These are phyloP conservation scores for Boletus coccyginus DNA, from an alignment of 768 basidiomycete species.

Conservation along the genomic window DNA sequence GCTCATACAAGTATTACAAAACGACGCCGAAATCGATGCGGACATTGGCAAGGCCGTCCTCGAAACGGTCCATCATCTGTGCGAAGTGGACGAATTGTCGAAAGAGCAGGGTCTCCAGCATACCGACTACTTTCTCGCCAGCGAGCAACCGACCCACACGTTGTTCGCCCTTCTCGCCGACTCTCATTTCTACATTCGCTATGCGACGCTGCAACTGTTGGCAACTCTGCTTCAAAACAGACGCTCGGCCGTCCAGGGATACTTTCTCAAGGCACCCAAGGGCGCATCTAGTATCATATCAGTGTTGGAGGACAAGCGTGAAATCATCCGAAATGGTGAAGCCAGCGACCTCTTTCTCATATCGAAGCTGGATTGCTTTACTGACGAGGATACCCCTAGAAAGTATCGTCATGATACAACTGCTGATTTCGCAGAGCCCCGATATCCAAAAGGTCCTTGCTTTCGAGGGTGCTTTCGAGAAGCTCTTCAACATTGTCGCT, in stretches of 20 bases:
- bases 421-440: slow-evolving; percentile 78
- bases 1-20: slow-evolving; percentile 76
- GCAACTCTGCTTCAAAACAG: slow-evolving; percentile 79
- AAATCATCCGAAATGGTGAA: slow-evolving; percentile 87
- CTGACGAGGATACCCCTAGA: slow-evolving; percentile 45
- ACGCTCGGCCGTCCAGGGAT: slow-evolving; percentile 78
- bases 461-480: slow-evolving; percentile 96
- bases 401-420: slow-evolving; percentile 78
- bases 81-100: slow-evolving; percentile 66
- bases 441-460: slow-evolving; percentile 97
- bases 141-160: slow-evolving; percentile 68
- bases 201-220: slow-evolving; percentile 80
- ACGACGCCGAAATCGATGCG: slow-evolving; percentile 86
- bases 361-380: not conserved
- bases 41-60: slow-evolving; percentile 92
- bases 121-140: slow-evolving; percentile 74
- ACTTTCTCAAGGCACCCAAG: slow-evolving; percentile 82
- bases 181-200: slow-evolving; percentile 80
- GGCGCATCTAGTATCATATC: slow-evolving; percentile 73
- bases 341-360: not conserved
- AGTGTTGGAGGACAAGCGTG: slow-evolving; percentile 79
- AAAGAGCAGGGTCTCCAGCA: slow-evolving; percentile 77
- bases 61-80: slow-evolving; percentile 84
- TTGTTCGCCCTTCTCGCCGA: slow-evolving; percentile 76
- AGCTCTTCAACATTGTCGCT: slow-evolving; percentile 83